These are phyloP conservation scores for Globisporangium cederbergense DNA, from an alignment of 352 stramenopile genomes.

Conservation along the genomic window DNA sequence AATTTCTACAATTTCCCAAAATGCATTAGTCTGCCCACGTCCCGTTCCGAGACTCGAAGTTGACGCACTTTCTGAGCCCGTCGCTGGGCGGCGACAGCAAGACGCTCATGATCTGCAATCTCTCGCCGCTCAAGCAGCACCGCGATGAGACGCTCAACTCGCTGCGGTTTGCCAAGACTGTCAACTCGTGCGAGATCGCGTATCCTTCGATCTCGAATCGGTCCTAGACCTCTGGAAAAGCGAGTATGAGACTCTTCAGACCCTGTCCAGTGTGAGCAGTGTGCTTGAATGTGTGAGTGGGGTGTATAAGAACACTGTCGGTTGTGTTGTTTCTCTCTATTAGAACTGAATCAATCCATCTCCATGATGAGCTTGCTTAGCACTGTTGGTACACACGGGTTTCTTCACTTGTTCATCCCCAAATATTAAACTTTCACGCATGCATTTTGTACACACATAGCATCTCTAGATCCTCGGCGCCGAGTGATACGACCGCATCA, in stretches of 20 bases:
- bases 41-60: conserved; percentile 87
- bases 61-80: conserved; percentile 84
- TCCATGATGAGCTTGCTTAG: too few species aligned
- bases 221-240: conserved; percentile 1
- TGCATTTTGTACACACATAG: not conserved
- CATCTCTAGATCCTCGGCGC: conserved; percentile 22
- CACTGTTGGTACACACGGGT: too few species aligned
- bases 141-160: conserved; percentile 86
- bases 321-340: too few species aligned
- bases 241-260: not conserved
- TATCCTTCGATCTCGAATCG: conserved; percentile 56
- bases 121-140: conserved; percentile 72
- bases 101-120: conserved; percentile 90
- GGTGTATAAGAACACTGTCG: too few species aligned
- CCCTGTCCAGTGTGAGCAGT: not conserved
- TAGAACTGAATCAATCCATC: too few species aligned
- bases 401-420: not conserved
- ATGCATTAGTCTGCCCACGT: conserved; percentile 56
- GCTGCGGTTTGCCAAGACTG: conserved; percentile 84
- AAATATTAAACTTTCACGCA: not conserved
- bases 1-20: not conserved
- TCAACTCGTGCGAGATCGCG: conserved; percentile 86
- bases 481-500: conserved; percentile 44
- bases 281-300: not conserved
- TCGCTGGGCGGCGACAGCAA: conserved; percentile 86